Conservation (phyloP, 352 stramenopile species). For the Pythium rishiriense region DNA sequence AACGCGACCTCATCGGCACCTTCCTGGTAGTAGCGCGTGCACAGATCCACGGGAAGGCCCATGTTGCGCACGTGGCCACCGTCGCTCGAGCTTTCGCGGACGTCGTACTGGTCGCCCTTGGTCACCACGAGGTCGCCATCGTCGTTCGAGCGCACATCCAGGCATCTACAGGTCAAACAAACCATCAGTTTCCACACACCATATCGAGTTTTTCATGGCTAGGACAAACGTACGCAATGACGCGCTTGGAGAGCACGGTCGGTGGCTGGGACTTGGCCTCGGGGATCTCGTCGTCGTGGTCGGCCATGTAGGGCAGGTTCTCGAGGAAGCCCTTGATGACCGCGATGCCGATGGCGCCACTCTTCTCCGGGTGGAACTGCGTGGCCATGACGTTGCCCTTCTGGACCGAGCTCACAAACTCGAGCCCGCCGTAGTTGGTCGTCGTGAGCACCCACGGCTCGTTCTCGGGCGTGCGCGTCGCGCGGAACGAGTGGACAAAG, state of each 20-base stretch:
- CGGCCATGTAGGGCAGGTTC: slow-evolving; percentile 38
- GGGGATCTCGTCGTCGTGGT: slow-evolving; percentile 51
- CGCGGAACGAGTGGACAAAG: slow-evolving; percentile 98
- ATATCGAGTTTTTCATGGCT: neutral
- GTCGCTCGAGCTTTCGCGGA: slow-evolving; percentile 85
- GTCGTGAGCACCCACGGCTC: slow-evolving; percentile 93
- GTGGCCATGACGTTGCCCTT: slow-evolving; percentile 96
- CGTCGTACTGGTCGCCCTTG: slow-evolving; percentile 99
- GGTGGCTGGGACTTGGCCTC: slow-evolving; percentile 23
- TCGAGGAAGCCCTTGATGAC: slow-evolving; percentile 94
- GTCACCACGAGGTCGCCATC: slow-evolving; percentile 97
- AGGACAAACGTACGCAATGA: slow-evolving; percentile 86
- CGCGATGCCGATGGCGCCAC: slow-evolving; percentile 88
- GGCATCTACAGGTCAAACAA: slow-evolving; percentile 55
- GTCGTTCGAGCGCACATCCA: slow-evolving; percentile 97
- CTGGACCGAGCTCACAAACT: slow-evolving; percentile 95
- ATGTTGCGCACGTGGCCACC: slow-evolving; percentile 95
- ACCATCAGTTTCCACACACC: neutral
- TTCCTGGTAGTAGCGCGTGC: slow-evolving; percentile 95
- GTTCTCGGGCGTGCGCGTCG: slow-evolving; percentile 71
- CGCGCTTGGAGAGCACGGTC: slow-evolving; percentile 92
- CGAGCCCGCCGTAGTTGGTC: slow-evolving; percentile 93
- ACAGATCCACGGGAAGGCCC: slow-evolving; percentile 96
- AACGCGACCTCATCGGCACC: slow-evolving; percentile 97
- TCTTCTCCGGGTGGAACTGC: slow-evolving; percentile 99